Evolutionary conservation across 805 yeast species (phyloP), one percentile per base, ranked within the genome.

Genomic region (Spathaspora arborariae): DNA sequence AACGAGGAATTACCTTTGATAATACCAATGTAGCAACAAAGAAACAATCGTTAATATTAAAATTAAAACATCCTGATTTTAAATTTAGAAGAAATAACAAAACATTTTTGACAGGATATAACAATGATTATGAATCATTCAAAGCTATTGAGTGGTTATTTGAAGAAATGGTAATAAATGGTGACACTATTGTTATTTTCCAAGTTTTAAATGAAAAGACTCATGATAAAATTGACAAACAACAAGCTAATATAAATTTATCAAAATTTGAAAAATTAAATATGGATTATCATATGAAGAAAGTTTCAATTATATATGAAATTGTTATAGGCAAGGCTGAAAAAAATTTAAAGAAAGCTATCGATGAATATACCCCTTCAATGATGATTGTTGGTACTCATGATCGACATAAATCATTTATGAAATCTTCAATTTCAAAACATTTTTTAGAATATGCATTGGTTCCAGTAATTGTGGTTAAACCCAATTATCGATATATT

Each of bases 351-450:
- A 63, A 67, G 48, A 55, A 53, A 26, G 76, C 77, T 6, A 68
- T 72, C 19, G 64, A 62, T 20, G 76, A 71, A 51, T 72, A 67
- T 51, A 56, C 60, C 42, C 77, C 77, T 2, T 66, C 67, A n/a
- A 70, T 72, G 74, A 69, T 72, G 76, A 56, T 67, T 26, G 68
- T 72, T 20, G 77, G 77, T 2, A 67, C 74, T 8, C 72, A 67
- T 47, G 68, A 66, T 42, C 58, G 59, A 18, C 44, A 37, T 9
- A 52, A 52, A 42, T 53, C 62, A 11, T 56, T 71, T 35, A 57
- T 70, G 39, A 68, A 66, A 45, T 49, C 70, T 2, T 64, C 74
- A 5, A 55, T 69, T 30, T 66, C 74, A 16, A 67, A 69, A 52
- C 65, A 68, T 49, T 71, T 72, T 42, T 56, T 72, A 38, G 71